Base-by-base conservation (phyloP, 1,284 basidiomycete species). In the Puccinia horiana region DNA sequence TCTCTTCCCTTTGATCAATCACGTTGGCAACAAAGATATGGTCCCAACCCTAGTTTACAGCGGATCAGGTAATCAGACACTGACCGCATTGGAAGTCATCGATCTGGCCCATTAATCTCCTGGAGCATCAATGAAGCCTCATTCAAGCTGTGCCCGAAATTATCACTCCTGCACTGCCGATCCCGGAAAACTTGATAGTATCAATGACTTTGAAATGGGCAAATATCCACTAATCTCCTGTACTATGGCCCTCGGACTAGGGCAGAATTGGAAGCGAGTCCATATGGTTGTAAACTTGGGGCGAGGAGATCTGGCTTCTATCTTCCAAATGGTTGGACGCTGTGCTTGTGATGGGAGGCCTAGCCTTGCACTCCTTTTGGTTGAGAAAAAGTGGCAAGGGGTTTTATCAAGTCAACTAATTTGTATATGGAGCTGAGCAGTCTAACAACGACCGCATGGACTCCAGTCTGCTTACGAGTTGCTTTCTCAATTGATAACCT, bases 271-370 rank as follows among this genome's bases (percentile, higher is more conserved):
- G 63, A 29, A 14, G n/a, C 20, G 35, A 9, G 63, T 67, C 32
- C 40, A 35, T 6, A 29, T 14, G 6, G 20, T 67, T 14, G 40
- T 67, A 14, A 14, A 40, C 8, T 2, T 52, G 49, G 70, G 70
- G 2, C 70, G 70, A 6, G 44, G 11, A 8, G 40, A 74, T 20
- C 47, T 44, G 12, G 12, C 44, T 8, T n/a, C 70, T 18, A 56
- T 74, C 23, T 74, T 18, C 44, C 70, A 74, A 29, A 74, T 74
- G 29, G 12, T 74, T n/a, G 70, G 70, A 8, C 32, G 70, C 18
- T 37, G 12, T 35, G 40, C 32, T 3, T 16, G 37, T 40, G 63
- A 44, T 40, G 63, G 63, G 3, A 5, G 52, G 18, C 26, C 44
- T 1, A 44, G 70, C 29, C 47, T 52, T 9, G 70, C 42, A n/a